Base-by-base conservation (phyloP, 106 monocot genomes). In the Iris macrosiphon region DNA sequence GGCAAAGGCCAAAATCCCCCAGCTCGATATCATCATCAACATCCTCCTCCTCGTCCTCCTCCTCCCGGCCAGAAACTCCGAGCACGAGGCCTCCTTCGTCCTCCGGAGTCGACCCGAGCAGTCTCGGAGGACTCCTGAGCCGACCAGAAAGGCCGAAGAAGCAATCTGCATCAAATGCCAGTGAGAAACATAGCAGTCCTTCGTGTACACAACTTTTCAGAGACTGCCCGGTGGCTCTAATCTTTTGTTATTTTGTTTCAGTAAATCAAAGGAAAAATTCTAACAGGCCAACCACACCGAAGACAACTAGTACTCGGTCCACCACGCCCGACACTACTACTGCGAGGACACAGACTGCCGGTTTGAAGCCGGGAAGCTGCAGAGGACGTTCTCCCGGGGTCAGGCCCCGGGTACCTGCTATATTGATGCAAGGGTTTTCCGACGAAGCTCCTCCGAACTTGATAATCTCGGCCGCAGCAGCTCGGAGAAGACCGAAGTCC, bases 51-150 rank as follows among this genome's bases (percentile, higher is more conserved):
- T n/a, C 59, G n/a, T 14, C 60, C 14, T 14, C 55, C 11, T 47
- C 55, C 24, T 56, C 64, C 10, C 42, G 25, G 19, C 58, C 69
- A 1, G 43, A 15, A n/a, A 61, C 50, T 31, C 68, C 68, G 21
- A 60, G 16, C 6, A 22, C 41, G n/a, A 53, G 52, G 23, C 31
- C 53, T 1, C 29, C n/a, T 10, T 38, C 31, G 18, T 40, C 40
- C 16, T 19, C n/a, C n/a, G n/a, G n/a, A n/a, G n/a, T n/a, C n/a
- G n/a, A n/a, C n/a, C n/a, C 22, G 14, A 12, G 16, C 22, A 24
- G 7, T 13, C 50, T 22, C 40, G 68, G 2, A 40, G 31, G 14
- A 27, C 50, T 27, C 6, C 5, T 7, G 37, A 28, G 19, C 29
- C 6, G 22, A 8, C 28, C 20, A 30, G 14, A 33, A 23, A 23